These are phyloP conservation scores for Xylaria nigripes DNA, from an alignment of 495 filamentous ascomycete species.

Conservation along the genomic window DNA sequence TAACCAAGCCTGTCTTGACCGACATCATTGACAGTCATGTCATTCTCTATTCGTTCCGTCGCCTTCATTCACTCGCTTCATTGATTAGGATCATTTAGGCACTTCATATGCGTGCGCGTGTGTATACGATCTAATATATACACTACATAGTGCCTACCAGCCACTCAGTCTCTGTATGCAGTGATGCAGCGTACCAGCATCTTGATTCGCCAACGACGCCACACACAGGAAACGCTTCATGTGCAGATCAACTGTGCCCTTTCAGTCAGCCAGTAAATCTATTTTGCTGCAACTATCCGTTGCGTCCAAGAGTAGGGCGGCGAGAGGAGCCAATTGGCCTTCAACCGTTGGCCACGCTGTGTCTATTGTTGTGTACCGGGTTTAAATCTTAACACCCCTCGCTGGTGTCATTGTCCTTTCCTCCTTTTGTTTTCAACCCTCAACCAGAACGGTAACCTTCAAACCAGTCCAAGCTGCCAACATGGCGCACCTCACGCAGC, in stretches of 20 bases:
- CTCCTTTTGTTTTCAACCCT: not conserved
- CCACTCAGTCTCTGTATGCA: not conserved
- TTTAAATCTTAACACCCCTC: not conserved
- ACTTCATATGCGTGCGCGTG: no score
- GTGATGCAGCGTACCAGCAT: not conserved
- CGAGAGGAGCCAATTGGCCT: not conserved
- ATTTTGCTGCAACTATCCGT: not conserved
- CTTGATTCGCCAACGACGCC: not conserved
- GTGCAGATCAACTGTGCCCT: not conserved
- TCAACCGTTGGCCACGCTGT: not conserved
- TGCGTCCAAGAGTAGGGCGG: not conserved
- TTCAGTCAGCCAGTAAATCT: not conserved
- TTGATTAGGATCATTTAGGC: no score
- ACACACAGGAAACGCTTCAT: not conserved
- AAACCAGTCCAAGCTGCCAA: not conserved
- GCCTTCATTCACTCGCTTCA: no score
- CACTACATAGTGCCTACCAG: not conserved
- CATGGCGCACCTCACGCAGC: not conserved
- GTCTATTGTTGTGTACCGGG: not conserved
- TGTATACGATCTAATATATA: no score
- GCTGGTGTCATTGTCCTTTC: not conserved
- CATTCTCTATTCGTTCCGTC: no score
- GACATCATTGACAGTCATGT: no score
- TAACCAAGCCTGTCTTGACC: no score
- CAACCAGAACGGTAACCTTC: not conserved